These are phyloP conservation scores for Schizosaccharomyces osmophilus DNA, from an alignment of 805 yeast genomes.

Conservation along the genomic window DNA sequence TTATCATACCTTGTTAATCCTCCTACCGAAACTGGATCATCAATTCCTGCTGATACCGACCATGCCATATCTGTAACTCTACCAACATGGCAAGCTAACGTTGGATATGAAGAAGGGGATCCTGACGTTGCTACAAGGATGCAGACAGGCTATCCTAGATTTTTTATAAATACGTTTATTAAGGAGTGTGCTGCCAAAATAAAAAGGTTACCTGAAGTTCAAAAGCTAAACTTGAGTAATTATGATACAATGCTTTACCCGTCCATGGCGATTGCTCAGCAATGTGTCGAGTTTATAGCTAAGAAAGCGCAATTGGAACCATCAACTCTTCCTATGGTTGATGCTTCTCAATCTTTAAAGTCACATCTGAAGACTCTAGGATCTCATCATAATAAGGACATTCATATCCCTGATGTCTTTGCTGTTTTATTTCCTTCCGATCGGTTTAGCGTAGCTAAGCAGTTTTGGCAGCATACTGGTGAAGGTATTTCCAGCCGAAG, in stretches of 20 bases:
- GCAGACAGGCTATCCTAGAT: conserved; percentile 77
- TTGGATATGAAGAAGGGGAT: conserved; percentile 81
- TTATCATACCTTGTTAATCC: background rate
- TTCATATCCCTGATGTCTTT: conserved; percentile 17
- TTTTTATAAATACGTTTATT: conserved; percentile 20
- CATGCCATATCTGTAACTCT: conserved; percentile 89
- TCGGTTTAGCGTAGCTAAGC: conserved; percentile 41
- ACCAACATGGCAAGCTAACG: conserved; percentile 85
- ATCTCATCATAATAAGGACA: background rate
- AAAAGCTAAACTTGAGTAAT: background rate
- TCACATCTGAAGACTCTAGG: background rate
- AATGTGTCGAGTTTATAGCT: background rate
- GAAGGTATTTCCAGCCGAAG: conserved; percentile 83
- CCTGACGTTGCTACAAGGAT: conserved; percentile 53
- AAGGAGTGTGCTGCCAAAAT: background rate
- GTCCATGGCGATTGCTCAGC: background rate
- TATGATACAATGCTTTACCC: background rate
- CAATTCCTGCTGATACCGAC: conserved; percentile 70
- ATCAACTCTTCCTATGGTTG: background rate
- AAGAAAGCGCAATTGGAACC: background rate
- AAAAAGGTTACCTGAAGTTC: background rate
- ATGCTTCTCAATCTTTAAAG: background rate
- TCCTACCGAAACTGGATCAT: conserved; percentile 32
- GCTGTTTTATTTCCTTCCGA: conserved; percentile 52
- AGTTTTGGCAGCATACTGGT: conserved; percentile 93